Evolutionary conservation across 2,329 filamentous ascomycete species (phyloP).

Genomic region (Fusarium sp.): DNA sequence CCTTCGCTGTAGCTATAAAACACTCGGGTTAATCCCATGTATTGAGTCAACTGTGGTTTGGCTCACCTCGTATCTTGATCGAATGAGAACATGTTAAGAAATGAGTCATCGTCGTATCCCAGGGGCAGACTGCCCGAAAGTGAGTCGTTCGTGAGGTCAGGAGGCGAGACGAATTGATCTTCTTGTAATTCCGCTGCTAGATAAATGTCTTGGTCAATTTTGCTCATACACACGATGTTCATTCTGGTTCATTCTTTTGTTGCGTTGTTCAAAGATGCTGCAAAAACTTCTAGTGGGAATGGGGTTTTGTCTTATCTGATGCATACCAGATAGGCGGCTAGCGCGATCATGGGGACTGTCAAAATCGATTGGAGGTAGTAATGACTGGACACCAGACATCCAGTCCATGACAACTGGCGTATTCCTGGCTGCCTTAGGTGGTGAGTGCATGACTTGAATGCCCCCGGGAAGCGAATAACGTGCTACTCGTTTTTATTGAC

Average conservation of each 20-base stretch:
- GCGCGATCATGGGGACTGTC: slow-evolving; percentile 1
- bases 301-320: background rate
- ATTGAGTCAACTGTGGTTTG: background rate
- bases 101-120: slow-evolving; percentile 1
- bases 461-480: no score
- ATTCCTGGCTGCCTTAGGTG: background rate
- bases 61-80: slow-evolving; percentile 4
- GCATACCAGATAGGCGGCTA: background rate
- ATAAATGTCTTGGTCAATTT: no score
- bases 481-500: no score
- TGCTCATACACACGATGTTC: no score
- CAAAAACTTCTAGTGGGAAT: no score
- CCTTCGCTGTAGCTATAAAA: background rate
- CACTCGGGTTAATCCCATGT: background rate
- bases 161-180: no score
- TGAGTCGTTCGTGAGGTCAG: background rate
- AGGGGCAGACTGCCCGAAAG: slow-evolving; percentile 5
- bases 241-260: no score
- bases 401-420: slow-evolving; percentile 6
- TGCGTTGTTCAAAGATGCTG: no score
- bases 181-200: no score
- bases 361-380: slow-evolving; percentile 6
- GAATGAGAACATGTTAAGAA: slow-evolving; percentile 4
- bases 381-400: slow-evolving; percentile 15
- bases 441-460: background rate